Evolutionary conservation across 2,329 filamentous ascomycete genomes (phyloP).

Genomic region (Alternaria postmessia): DNA sequence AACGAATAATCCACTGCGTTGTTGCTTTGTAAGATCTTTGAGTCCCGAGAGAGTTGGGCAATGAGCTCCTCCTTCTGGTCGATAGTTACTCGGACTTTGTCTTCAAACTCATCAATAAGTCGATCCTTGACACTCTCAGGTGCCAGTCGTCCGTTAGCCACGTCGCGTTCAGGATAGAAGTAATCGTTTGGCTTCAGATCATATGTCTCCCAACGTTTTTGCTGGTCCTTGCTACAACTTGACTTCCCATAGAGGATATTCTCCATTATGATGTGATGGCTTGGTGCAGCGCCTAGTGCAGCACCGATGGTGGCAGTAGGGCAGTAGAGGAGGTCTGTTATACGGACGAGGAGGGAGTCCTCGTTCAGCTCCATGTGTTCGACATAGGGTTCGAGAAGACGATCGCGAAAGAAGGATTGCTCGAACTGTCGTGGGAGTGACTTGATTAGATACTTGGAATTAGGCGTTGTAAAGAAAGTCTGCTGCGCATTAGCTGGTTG

Average conservation of each 20-base stretch:
- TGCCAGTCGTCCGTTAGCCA: slow-evolving; percentile 69
- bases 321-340: slow-evolving; percentile 72
- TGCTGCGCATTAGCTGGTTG: slow-evolving; percentile 36
- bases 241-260: slow-evolving; percentile 71
- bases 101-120: slow-evolving; percentile 72
- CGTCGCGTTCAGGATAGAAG: slow-evolving; percentile 78
- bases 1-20: slow-evolving; percentile 80
- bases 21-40: slow-evolving; percentile 65
- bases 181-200: slow-evolving; percentile 78
- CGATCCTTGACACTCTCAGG: slow-evolving; percentile 71
- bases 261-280: slow-evolving; percentile 81
- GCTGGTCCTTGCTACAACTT: slow-evolving; percentile 49
- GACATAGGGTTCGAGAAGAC: slow-evolving; percentile 71
- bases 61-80: slow-evolving; percentile 66
- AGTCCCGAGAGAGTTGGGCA: slow-evolving; percentile 66
- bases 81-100: slow-evolving; percentile 67
- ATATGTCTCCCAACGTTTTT: slow-evolving; percentile 71
- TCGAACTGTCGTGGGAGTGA: slow-evolving; percentile 75
- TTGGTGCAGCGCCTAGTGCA: slow-evolving; percentile 67
- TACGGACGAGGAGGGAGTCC: slow-evolving; percentile 71
- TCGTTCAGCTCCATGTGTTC: slow-evolving; percentile 69
- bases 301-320: slow-evolving; percentile 66
- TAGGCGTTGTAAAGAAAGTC: slow-evolving; percentile 74
- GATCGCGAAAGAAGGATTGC: slow-evolving; percentile 72
- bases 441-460: slow-evolving; percentile 75